Evolutionary conservation across 345 rosid genomes (phyloP), one percentile per base, ranked within the genome.

Genomic region (Lenwebbia sp.): DNA sequence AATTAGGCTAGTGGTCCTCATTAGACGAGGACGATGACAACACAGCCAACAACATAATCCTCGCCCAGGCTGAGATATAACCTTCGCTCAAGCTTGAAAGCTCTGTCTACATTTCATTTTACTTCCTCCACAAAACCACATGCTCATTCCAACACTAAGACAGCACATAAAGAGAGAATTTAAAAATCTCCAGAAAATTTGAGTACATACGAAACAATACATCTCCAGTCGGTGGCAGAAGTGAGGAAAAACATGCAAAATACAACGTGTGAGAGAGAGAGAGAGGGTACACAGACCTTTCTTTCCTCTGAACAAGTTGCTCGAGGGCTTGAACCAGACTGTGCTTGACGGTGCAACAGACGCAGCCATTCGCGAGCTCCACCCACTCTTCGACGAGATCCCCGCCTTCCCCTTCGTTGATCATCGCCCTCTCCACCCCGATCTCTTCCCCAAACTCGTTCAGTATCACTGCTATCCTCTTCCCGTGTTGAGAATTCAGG

Each of bases 371-470:
- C 47, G 96, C 96, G 28, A 95, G 93, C 88, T 97, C 99, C 54
- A 96, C 98, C 99, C 99, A 95, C 90, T 96, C 99, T 88, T 96
- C 99, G 25, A 97, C 96, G 83, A 96, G 90, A 11, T 95, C 92
- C 84, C 98, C 96, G 2, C 93, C 95, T 83, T 96, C 94, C 81
- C 98, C 98, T 89, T 96, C 99, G 89, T 95, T 97, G 70, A 97
- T 97, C 99, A 96, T 96, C 4, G 99, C 99, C 89, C 98, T 96
- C 91, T 97, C 99, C 4, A 97, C 98, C 86, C 98, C 99, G 83
- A 97, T 94, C 92, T 94, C 99, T 90, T 97, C 99, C 30, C 99
- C 98, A 87, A 96, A 97, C 93, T 97, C 99, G 83, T 97, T 97
- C 94, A 97, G 87, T 33, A 97, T 96, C 88, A 96, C 99, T 21